Evolutionary conservation across 139 green algal genomes (phyloP), one percentile per base, ranked within the genome.

Genomic region (Asterochloris erici): DNA sequence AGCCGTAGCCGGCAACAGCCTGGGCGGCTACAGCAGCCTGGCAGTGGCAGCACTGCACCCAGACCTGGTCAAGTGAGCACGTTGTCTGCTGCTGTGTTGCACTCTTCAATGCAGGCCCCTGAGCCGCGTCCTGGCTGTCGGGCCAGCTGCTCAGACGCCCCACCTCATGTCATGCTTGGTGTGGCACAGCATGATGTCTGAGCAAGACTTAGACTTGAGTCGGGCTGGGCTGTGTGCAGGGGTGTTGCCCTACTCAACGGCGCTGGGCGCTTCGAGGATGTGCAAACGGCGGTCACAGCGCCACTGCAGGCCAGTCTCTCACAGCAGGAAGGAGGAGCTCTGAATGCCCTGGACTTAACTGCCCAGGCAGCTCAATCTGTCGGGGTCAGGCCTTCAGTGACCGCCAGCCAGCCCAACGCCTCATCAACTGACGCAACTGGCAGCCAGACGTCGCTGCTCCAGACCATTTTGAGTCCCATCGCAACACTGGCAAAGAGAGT

Each of bases 11-110:
- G 92, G 91, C 27, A 97, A 97, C 88, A 91, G 81, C 27, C 84
- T 97, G 70, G 94, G 94, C 10, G 94, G 91, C 28, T 97, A 93
- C 81, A 93, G 91, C 23, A 86, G 76, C 9, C 81, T 95, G 68
- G 83, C 89, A 16, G 85, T 85, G 10, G 89, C 91, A n/a, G 88
- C 84, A 0, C 60, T 68, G 2, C 21, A 83, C 80, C 84, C 91
- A 12, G 88, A 95, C 24, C 83, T 93, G 11, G 85, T 93, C 60
- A 85, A 83, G 87, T 91, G 81, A 47, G 87, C 11, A 66, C 11
- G 14, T 54, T 19, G 70, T n/a, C 70, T 38, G 19, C 11, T 62
- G 24, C 54, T 63, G 70, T 13, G 9, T 54, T 11, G 80, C 70
- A 26, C 60, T 81, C 6, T 2, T 54, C 9, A 68, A 68, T 26